Evolutionary conservation across 2,329 filamentous ascomycete genomes (phyloP), one percentile per base, ranked within the genome.

Genomic region (Davidsoniella eucalypti): DNA sequence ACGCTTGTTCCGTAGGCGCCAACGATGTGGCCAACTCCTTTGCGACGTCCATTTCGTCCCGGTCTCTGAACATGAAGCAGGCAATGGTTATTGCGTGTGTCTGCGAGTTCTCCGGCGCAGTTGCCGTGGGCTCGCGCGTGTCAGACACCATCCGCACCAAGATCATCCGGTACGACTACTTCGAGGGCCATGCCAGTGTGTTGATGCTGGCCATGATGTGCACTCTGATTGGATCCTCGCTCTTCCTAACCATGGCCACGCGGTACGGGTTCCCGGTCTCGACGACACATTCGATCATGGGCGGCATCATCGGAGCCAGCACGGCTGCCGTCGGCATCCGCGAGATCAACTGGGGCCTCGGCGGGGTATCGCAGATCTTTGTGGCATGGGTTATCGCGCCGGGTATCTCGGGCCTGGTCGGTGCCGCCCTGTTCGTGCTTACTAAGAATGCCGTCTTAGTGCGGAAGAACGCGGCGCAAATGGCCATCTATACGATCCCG

Each of bases 171-270:
- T 65, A 65, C 29, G 58, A 64, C 10, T 59, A 66, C 26, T 76
- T 68, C 55, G 60, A 64, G 12, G 58, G 62, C 5, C 60, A 67
- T 17, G 69, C 72, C 0, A 63, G 62, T 21, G 66, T 74, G 2
- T 68, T 74, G 21, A 67, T 74, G 59, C 60, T 75, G 41, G 70
- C 63, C 51, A 76, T 78, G 69, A 69, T 72, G 56, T 75, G 71
- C 55, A 70, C 71, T 26, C 65, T 74, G 49, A 57, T 74, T 42
- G 69, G 67, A 3, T 73, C 66, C 0, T 69, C 71, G 0, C 58
- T 68, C n/a, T 76, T 71, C 54, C 65, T 76, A 12, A 74, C 71
- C 1, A 56, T 72, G 44, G 72, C 72, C 1, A 76, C 72, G 2
- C 60, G 65, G 6, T 63, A 70, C 44, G 71, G 70, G 44, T 62